phyloP scores from a whole-genome alignment of 2,329 filamentous ascomycete genomes.

The Sodiomyces alkalinus region DNA sequence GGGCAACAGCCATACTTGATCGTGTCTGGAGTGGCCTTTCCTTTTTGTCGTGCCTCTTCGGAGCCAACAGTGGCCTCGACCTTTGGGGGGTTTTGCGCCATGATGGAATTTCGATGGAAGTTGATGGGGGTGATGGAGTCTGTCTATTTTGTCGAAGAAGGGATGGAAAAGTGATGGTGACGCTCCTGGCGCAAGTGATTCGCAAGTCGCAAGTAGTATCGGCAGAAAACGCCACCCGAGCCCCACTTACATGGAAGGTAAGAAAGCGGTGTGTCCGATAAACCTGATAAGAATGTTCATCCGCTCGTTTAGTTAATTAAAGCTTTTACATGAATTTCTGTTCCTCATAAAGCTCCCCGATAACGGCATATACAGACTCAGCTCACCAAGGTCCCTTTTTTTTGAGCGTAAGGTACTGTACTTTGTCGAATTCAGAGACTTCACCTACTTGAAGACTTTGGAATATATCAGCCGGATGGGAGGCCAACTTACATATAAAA shows the following conservation, averaged over 20 bases:
- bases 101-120: conserved; percentile 22
- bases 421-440: no score
- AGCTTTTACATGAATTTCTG: no score
- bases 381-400: no score
- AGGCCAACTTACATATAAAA: not conserved
- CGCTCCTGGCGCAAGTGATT: conserved; percentile 1
- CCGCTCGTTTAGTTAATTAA: no score
- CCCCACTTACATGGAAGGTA: not conserved
- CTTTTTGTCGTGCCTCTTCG: conserved; percentile 49
- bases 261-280: not conserved
- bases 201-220: not conserved
- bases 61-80: conserved; percentile 41
- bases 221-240: conserved; percentile 6
- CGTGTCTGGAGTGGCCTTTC: conserved; percentile 72
- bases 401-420: no score
- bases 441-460: no score
- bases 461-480: no score
- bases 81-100: conserved; percentile 33
- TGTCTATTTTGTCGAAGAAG: conserved; percentile 2
- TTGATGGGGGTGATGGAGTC: no score
- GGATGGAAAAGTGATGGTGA: not conserved
- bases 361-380: no score
- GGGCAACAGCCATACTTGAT: conserved; percentile 62
- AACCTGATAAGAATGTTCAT: no score
- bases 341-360: no score